Evolutionary conservation across 805 yeast genomes (phyloP).

Genomic region (Candida peoriensis): DNA sequence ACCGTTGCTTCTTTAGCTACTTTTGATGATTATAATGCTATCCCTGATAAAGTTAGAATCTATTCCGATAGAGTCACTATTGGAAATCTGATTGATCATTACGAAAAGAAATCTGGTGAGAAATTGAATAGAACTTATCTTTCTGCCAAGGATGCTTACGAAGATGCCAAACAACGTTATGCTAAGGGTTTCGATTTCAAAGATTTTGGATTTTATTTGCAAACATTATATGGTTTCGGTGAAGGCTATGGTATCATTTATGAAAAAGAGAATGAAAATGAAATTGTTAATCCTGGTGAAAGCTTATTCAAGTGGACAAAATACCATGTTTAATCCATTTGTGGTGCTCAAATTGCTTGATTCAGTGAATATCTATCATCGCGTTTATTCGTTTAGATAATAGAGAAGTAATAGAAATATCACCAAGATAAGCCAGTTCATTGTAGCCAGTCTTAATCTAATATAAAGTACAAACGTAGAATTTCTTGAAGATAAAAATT

Average conservation of each 20-base stretch:
- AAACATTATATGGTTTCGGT: not conserved
- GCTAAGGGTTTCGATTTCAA: not conserved
- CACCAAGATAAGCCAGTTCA: no score
- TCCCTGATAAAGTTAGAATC: slow-evolving; percentile 42
- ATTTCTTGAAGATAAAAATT: no score
- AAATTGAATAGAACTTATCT: not conserved
- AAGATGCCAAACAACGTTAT: not conserved
- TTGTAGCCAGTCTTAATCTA: no score
- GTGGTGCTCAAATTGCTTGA: no score
- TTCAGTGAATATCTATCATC: no score
- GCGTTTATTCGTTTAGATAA: no score
- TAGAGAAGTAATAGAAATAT: no score
- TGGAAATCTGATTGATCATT: slow-evolving; percentile 33
- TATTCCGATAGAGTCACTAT: slow-evolving; percentile 36
- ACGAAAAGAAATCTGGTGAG: slow-evolving; percentile 25
- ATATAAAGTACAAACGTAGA: no score
- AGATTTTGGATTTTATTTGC: not conserved
- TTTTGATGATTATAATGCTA: not conserved
- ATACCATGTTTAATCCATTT: no score
- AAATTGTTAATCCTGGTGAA: not conserved
- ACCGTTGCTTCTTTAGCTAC: not conserved
- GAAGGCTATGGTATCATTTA: not conserved
- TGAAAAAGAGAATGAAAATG: not conserved
- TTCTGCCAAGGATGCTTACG: not conserved
- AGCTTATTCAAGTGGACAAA: not conserved